Evolutionary conservation across 2,329 filamentous ascomycete genomes (phyloP), one percentile per base, ranked within the genome.

Genomic region (Claviceps spartinae): DNA sequence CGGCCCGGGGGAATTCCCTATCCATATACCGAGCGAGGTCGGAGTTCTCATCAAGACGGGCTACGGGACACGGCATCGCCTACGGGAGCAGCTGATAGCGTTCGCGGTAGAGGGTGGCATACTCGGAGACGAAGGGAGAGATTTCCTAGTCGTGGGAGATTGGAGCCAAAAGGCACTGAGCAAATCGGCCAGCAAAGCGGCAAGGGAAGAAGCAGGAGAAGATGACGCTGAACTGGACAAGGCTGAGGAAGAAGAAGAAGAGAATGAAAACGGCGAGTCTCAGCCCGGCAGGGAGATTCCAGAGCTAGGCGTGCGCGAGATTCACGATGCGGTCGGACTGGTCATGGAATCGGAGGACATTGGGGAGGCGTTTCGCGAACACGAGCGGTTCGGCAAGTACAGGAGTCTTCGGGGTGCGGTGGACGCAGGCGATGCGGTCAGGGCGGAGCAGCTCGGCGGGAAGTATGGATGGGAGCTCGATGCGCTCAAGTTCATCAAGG

Each of bases 31-130:
- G 49, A 63, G 64, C 40, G 75, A 79, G 51, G 68, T 78, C 7
- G 73, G 70, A 36, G 67, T 75, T 55, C 68, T 79, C 48, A 63
- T 79, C 56, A 79, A 79, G 63, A 78, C 76, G 4, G 76, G 76
- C 34, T 79, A 76, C 59, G 76, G 76, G 51, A 78, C 76, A 18
- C 69, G 70, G 47, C 63, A 71, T 48, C 70, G 76, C 14, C 65
- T 79, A 30, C 63, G 68, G 4, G 67, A 70, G 11, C 71, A 75
- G 60, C 62, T 79, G 11, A 64, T 69, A 43, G 74, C 75, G 0
- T 65, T 77, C 44, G 52, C 55, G 18, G 54, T 55, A 11, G 59
- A 59, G 16, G 64, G 62, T n/a, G 60, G 56, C 6, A 67, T 69
- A 45, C 54, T 72, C 52, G 61, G 61, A 43, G 54, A 66, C 11